Base-by-base conservation (phyloP, 2,329 filamentous ascomycete species). In the Rhynchosporium secalis region DNA sequence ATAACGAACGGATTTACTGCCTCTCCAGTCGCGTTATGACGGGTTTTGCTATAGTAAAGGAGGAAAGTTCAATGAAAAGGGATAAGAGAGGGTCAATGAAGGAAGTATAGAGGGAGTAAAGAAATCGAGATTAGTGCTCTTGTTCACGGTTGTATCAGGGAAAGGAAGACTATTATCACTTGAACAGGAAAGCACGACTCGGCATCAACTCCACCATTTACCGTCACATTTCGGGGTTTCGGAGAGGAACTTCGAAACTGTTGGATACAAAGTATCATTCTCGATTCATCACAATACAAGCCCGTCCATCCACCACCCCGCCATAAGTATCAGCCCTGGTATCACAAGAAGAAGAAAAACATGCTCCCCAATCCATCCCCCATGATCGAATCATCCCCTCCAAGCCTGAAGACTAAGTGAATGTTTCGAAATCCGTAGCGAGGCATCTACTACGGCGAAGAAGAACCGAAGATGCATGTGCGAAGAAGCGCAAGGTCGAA, bases 391-490 rank as follows among this genome's bases (percentile, higher is more conserved):
- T 38, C 38, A 29, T 43, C 13, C 20, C 40, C 29, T 1, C 54
- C 13, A 31, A 56, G 40, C 28, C 29, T 28, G 7, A 9, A 41
- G 12, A 46, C 28, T 4, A 56, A 45, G 54, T 26, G 54, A 56
- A 47, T 10, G 28, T 29, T 38, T 48, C 20, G 9, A 41, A 28
- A 7, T 40, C 33, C 41, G 31, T 8, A 20, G 38, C 36, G 10
- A 54, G 20, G 41, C 8, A 48, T 48, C 36, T 3, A 38, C 10
- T 10, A 36, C 51, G 20, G 36, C 20, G 51, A 40, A 54, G 51
- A 54, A 54, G 51, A 52, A 41, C 28, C 20, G 51, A 54, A 41
- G 36, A 41, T 28, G 51, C 36, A 41, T 46, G 26, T 54, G 51
- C 36, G 31, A 47, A 29, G 20, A 13, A 13, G 33, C 41, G 51